Base-by-base conservation (phyloP, 768 basidiomycete species). In the Termitomyces sp. region DNA sequence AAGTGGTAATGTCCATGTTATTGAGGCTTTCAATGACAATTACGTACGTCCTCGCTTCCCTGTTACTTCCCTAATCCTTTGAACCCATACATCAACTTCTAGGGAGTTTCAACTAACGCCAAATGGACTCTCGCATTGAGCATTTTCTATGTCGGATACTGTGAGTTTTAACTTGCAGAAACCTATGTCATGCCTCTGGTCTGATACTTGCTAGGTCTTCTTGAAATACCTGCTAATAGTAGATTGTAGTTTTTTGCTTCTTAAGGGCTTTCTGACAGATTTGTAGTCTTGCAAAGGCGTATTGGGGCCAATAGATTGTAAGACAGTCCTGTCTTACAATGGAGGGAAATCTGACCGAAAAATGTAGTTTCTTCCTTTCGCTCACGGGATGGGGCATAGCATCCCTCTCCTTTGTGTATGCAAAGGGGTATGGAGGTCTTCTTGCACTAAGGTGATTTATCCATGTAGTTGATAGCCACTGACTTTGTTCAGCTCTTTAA, bases 61-160 rank as follows among this genome's bases (percentile, higher is more conserved):
- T 15, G 2, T 31, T 19, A 10, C 28, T 14, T 44, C 21, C 15
- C 6, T 40, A 26, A 21, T 28, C 17, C 8, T 21, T 4, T 35
- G 21, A 33, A 5, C 37, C 38, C 12, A 44, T 12, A 55, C 12
- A 26, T 51, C 9, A 12, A 28, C 30, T 14, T 45, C 6, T 41
- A 82, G 80, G 81, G 75, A 21, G 75, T 83, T 50, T 75, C 76
- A 21, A 67, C 71, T 44, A 84, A 84, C 62, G 71, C 78, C 56
- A 79, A 76, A 65, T 83, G 81, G 81, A 82, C 82, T 0, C 65
- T 83, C 10, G 82, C 75, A 3, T 65, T 83, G 44, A 80, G 80
- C 56, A 80, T 84, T 26, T 83, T 83, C 66, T 83, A 83, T 56
- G 79, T 82, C 26, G 82, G 82, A 44, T 83, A 83, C 60, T 83